These are phyloP conservation scores for Yamagishiella unicocca DNA, from an alignment of 139 green algal genomes.

Conservation along the genomic window DNA sequence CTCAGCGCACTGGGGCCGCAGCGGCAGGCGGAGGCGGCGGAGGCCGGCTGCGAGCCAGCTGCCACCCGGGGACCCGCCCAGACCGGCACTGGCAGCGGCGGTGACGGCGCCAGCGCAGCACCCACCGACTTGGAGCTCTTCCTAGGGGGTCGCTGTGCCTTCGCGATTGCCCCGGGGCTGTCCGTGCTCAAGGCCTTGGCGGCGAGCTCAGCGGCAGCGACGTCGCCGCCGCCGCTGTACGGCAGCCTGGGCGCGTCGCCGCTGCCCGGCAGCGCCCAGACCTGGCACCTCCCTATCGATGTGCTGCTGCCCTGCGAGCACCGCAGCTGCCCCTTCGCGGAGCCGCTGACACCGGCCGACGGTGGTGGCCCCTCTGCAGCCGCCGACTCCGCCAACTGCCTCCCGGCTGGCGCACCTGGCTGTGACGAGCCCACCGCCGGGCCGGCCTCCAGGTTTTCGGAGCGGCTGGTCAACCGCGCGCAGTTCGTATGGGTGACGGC, in stretches of 20 bases:
- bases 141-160: not conserved
- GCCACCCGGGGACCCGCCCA: too few relatives aligned
- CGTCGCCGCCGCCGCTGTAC: not conserved
- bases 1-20: not conserved
- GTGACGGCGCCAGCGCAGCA: not conserved
- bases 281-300: not conserved
- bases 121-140: not conserved
- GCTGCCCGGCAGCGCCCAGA: constrained; percentile 3
- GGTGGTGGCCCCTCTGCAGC: not conserved
- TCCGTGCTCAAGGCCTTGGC: constrained; percentile 1
- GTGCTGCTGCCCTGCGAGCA: not conserved
- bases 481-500: not conserved
- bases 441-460: not conserved
- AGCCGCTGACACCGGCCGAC: not conserved
- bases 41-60: not conserved
- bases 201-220: not conserved
- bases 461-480: not conserved
- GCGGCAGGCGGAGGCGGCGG: not conserved
- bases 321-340: not conserved
- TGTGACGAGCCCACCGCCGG: too few relatives aligned
- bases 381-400: not conserved
- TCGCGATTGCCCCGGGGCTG: constrained; percentile 3
- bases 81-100: not conserved
- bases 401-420: too few relatives aligned
- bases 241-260: not conserved